Evolutionary conservation across 441 rosid genomes (phyloP).

Genomic region (Croton laevigatus): DNA sequence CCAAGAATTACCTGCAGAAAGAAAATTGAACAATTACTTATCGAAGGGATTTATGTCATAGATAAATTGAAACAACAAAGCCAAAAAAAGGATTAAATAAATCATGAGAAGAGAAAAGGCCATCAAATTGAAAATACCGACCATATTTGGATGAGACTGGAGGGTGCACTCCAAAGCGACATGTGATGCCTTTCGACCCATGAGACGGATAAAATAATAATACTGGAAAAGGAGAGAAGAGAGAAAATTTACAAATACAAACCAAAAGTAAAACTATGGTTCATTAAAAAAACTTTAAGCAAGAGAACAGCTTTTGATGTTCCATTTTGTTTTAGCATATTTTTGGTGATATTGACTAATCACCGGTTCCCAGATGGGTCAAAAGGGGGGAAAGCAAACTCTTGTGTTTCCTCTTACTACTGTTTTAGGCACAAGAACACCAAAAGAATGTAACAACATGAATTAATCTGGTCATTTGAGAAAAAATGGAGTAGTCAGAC

Average conservation of each 20-base stretch:
- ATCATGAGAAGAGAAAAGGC: background rate
- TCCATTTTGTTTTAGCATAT: background rate
- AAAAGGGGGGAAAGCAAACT: background rate
- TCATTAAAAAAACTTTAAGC: background rate
- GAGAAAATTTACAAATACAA: slow-evolving; percentile 6
- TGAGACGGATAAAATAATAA: slow-evolving; percentile 93
- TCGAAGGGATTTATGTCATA: background rate
- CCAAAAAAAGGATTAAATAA: background rate
- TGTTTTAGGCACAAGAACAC: slow-evolving; percentile 4
- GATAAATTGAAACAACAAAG: background rate
- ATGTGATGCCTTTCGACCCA: slow-evolving; percentile 98
- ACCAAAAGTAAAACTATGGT: background rate
- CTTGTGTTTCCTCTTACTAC: background rate
- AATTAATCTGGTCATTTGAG: background rate
- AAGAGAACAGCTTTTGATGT: background rate
- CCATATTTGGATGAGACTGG: slow-evolving; percentile 99
- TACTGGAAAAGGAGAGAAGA: slow-evolving; percentile 48
- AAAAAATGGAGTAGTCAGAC: background rate
- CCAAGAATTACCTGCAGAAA: slow-evolving; percentile 77
- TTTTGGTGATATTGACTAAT: background rate
- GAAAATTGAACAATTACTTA: slow-evolving; percentile 10
- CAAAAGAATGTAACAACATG: no score
- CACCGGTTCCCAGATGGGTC: background rate
- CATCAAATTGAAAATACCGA: slow-evolving; percentile 23
- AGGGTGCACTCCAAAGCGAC: slow-evolving; percentile 99